Percentiles rank a stretch among this genome's conserved stretches.
These are phyloP conservation scores for Ilex asprella DNA, from an alignment of 257 asterid genomes.

Conservation along the genomic window DNA sequence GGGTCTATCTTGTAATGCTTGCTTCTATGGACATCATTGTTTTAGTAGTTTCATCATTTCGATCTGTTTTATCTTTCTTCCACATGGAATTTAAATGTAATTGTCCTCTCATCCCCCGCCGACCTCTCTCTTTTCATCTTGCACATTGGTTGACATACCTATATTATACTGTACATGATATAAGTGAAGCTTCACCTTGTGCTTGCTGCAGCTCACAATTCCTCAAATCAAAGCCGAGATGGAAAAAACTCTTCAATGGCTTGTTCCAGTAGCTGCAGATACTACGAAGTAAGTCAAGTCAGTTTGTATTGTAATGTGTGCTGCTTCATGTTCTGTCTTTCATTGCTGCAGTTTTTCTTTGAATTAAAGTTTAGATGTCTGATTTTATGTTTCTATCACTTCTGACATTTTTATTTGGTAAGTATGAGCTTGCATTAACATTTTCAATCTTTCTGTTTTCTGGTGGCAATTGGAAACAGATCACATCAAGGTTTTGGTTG, in stretches of 20 bases:
- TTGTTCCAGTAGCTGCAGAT: slow-evolving; percentile 85
- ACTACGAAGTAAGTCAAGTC: slow-evolving; percentile 62
- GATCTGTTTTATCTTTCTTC: too few species aligned
- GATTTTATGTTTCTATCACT: too few species aligned
- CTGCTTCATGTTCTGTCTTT: background rate
- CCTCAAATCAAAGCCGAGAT: slow-evolving; percentile 87
- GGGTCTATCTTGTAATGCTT: too few species aligned
- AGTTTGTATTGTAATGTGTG: background rate
- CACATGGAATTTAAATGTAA: too few species aligned
- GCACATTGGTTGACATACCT: too few species aligned
- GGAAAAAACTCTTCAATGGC: slow-evolving; percentile 95
- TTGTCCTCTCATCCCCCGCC: too few species aligned
- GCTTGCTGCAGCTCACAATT: slow-evolving; percentile 55
- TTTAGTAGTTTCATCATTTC: too few species aligned
- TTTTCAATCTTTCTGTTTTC: background rate
- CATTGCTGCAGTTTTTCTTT: too few species aligned
- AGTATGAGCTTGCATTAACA: background rate
- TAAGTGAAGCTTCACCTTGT: background rate
- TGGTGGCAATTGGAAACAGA: slow-evolving; percentile 38
- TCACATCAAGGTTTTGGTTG: slow-evolving; percentile 99
- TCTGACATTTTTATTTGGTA: too few species aligned
- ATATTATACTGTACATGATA: background rate
- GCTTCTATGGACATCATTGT: too few species aligned
- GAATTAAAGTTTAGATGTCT: too few species aligned
- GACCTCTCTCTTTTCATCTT: too few species aligned